Base-by-base conservation (phyloP, 148 eudicot species). In the Amaranthus cruentus region DNA sequence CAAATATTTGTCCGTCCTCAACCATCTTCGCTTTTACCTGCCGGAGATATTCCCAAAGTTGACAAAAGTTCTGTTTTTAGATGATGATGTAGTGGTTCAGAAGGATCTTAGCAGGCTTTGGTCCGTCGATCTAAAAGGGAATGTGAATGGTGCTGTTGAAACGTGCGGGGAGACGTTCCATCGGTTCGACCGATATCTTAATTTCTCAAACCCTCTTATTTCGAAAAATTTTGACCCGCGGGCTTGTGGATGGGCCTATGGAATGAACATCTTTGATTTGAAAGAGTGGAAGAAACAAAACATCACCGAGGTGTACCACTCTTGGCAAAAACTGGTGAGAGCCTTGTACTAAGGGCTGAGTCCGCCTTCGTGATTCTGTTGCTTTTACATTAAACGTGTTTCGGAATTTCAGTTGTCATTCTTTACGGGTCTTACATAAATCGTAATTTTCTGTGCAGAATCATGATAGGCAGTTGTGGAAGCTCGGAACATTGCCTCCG, bases 161-260 rank as follows among this genome's bases (percentile, higher is more conserved):
- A 91, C 92, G 38, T 91, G 97, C 74, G 86, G 95, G 18, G 95
- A 91, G 78, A 88, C 81, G 76, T 91, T 91, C 74, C 95, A 91
- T 70, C 89, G 97, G 60, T 91, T 88, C 73, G 95, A 91, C 81
- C 89, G 92, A 46, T 91, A 91, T 73, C 89, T 91, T 43, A 91
- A 89, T 82, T 91, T 91, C 68, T 91, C 97, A 59, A 85, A 89
- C 79, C 91, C 97, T 66, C 85, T 86, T 62, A 91, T 91, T 72
- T 84, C 95, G 4, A 89, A 89, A 57, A 87, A 73, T 14, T 89
- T 92, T 80, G 88, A 90, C 62, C 97, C 95, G 48, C 92, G 71
- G 74, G 92, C 97, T 70, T 92, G 97, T 84, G 97, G 97, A 67
- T 91, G 97, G 97, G 97, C 97, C 47, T 91, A 81, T 81, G 97